Base-by-base conservation (phyloP, 2,329 filamentous ascomycete species). In the Phyllosticta ampelicida region DNA sequence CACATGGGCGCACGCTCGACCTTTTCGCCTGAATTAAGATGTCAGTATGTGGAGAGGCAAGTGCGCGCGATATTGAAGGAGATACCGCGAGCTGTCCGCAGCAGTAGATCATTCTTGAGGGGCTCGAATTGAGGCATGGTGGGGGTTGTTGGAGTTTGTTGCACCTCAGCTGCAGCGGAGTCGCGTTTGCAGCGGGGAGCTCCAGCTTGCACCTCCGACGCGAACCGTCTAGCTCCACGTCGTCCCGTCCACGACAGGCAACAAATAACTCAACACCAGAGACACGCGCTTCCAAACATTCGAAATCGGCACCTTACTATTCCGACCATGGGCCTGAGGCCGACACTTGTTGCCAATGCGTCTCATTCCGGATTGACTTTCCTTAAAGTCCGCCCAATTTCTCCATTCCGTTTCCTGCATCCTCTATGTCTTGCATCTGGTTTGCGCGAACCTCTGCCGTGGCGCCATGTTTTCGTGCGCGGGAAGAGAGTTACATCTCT, bases 1-100 rank as follows among this genome's bases (percentile, higher is more conserved):
- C 94, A 99, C 79, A 95, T 89, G 60, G 94, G 94, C 61, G 94
- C 88, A 63, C 94, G 85, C 75, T 96, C 90, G 64, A 97, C 89
- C 71, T 85, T 85, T 75, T 96, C 82, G 72, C 92, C 91, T 95
- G 68, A 20, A 20, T 51, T 26, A 29, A 21, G 44, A 54, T 51
- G 55, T 55, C 44, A 57, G 54, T 20, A 36, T 19, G 19, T 30
- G n/a, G 51, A 2, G n/a, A 51, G 59, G 23, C 18, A 49, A 44
- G 48, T n/a, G n/a, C n/a, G n/a, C n/a, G n/a, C n/a, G n/a, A n/a
- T n/a, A n/a, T n/a, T n/a, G n/a, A 28, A 36, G 9, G 29, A 51
- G 62, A 52, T 75, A 95, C 91, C 94, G 81, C 87, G 84, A 64
- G 94, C 94, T 65, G 92, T 89, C 70, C 94, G 85, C 60, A 99